These are phyloP conservation scores for Coelastrella sp. DNA, from an alignment of 139 green algal species.

Conservation along the genomic window DNA sequence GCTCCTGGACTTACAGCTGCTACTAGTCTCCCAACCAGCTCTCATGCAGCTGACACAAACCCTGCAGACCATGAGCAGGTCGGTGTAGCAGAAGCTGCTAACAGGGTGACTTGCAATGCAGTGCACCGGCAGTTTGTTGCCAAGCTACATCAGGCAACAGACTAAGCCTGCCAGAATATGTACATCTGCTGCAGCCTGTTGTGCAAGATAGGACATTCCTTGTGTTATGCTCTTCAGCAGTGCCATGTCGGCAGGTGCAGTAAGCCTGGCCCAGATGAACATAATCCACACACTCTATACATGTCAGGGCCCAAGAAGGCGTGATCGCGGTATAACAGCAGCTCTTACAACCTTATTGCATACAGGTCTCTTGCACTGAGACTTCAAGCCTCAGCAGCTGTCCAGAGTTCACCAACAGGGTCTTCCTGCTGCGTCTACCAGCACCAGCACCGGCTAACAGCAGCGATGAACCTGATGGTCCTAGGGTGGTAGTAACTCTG, in stretches of 20 bases:
- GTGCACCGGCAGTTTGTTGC: too few relatives aligned
- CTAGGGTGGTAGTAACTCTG: neutral
- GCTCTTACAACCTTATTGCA: neutral
- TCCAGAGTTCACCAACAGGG: constrained; percentile 40
- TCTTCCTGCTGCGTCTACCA: constrained; percentile 34
- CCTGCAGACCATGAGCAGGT: too few relatives aligned
- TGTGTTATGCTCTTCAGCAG: too few relatives aligned
- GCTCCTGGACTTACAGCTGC: neutral
- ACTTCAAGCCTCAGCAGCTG: neutral
- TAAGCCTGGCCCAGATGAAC: neutral
- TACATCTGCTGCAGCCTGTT: too few relatives aligned
- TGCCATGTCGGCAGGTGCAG: too few relatives aligned
- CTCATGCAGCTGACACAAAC: neutral
- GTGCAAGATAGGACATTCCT: too few relatives aligned
- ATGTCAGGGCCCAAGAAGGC: too few relatives aligned
- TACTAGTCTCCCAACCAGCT: neutral
- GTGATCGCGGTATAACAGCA: neutral
- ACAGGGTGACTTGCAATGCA: too few relatives aligned
- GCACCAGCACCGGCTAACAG: neutral
- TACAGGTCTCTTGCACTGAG: constrained; percentile 19
- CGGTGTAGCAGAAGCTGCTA: too few relatives aligned
- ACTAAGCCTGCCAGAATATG: too few relatives aligned
- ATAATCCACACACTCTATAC: too few relatives aligned
- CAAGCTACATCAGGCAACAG: too few relatives aligned
- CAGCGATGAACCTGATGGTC: neutral